These are phyloP conservation scores for Cyberlindnera xishuangbannaensis DNA, from an alignment of 805 yeast species.

Conservation along the genomic window DNA sequence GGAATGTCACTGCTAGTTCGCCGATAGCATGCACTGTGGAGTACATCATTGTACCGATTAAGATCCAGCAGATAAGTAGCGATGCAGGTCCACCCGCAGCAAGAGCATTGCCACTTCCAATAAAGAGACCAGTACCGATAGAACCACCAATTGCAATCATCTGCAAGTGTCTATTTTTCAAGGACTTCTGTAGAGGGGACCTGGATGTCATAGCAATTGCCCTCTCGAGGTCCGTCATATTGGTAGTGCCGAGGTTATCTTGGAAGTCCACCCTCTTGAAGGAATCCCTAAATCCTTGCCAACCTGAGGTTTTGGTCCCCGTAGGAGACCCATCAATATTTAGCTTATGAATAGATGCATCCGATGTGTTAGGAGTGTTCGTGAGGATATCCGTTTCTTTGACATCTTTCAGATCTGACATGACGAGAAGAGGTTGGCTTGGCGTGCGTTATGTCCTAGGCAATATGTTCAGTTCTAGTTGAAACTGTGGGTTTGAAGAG, in stretches of 20 bases:
- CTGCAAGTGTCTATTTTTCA: constrained; percentile 50
- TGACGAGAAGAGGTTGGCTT: too few species aligned
- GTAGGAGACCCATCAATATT: too few species aligned
- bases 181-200: constrained; percentile 31
- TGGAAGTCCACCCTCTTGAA: background rate
- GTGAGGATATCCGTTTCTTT: too few species aligned
- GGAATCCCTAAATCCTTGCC: background rate
- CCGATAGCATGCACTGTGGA: constrained; percentile 50
- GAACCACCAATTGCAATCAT: constrained; percentile 80
- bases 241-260: background rate
- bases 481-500: too few species aligned
- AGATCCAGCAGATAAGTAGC: constrained; percentile 35
- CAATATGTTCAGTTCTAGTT: too few species aligned
- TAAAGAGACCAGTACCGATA: constrained; percentile 77
- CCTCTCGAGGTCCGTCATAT: constrained; percentile 1
- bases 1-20: constrained; percentile 55
- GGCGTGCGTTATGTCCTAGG: too few species aligned
- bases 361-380: too few species aligned
- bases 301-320: too few species aligned
- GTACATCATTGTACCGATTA: constrained; percentile 44
- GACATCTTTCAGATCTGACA: too few species aligned
- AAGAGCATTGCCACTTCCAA: constrained; percentile 61
- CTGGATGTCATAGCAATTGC: constrained; percentile 8
- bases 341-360: too few species aligned
- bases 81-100: constrained; percentile 56